Evolutionary conservation across 768 basidiomycete genomes (phyloP), one percentile per base, ranked within the genome.

Genomic region (Hypholoma sublateritium): DNA sequence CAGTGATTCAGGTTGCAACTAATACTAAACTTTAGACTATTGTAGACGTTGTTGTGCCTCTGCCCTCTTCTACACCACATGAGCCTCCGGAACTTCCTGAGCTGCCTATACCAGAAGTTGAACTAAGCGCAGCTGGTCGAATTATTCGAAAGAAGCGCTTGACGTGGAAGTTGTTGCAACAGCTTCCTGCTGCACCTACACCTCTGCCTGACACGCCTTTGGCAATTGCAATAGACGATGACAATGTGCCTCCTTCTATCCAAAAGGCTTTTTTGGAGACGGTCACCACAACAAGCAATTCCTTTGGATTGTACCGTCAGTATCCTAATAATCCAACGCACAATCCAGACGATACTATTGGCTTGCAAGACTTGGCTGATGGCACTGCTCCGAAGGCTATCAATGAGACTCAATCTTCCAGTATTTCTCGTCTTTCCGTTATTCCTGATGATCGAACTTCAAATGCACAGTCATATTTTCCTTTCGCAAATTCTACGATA

Each of bases 401-500:
- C 39, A 14, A 14, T 41, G 39, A 28, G 25, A 28, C 25, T 4
- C 25, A 41, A 41, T 13, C 17, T 19, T 41, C 39, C 13, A 4
- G 46, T 24, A 46, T 2, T 24, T 24, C 44, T 24, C 44, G 17
- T 24, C n/a, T 17, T 24, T 46, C 44, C 3, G 44, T 24, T 12
- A 24, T 17, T 2, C 11, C 24, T 4, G 5, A 19, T 19, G 34
- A 35, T n/a, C 13, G 13, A 22, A 49, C 48, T 8, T 5, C 36
- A 14, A 17, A 12, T 7, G 32, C 21, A 2, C 22, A 32, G 2
- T 42, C 19, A 37, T 58, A 9, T 51, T 53, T 44, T 12, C 62
- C 64, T 5, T 67, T 67, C 43, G 4, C 3, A 1, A 62, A 62
- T 17, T 60, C 57, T 1, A 61, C 59, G 14, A 43, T 55, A 6